Base-by-base conservation (phyloP, 1,139 yeast species). In the Debaryomyces subglobosus region DNA sequence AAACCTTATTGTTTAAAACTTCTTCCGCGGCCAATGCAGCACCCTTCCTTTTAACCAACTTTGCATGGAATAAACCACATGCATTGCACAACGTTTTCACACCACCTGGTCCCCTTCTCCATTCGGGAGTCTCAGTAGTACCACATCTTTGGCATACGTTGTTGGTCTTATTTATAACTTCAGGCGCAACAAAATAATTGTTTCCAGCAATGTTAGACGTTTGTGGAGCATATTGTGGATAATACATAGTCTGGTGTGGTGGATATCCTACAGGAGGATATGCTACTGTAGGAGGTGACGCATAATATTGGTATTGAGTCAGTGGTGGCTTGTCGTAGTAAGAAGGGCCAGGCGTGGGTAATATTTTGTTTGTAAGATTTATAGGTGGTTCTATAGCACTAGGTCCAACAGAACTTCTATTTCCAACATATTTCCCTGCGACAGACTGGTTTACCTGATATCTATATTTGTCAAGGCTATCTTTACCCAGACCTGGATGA, bases 31-130 rank as follows among this genome's bases (percentile, higher is more conserved):
- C 92, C 45, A 76, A 73, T 1, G 73, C 80, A 32, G 85, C 84
- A 2, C 94, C 94, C 56, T 81, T 83, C 52, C 81, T 73, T 63
- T 85, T 85, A 44, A 82, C 81, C 47, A 86, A 71, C 62, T 88
- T 88, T 24, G 94, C 90, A 65, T 86, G 90, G 64, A 81, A 88
- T 44, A 90, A 72, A 0, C 97, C 97, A 68, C 97, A 90, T 0
- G 96, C 96, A 65, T 90, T 90, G 67, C 96, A 90, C 50, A 90
- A 71, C 0, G 96, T 88, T 45, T 95, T 74, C 12, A 86, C 87
- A 0, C 96, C 97, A 52, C 83, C 81, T 2, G 96, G 96, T 0
- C 96, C 96, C 49, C 91, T 77, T 55, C 96, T 75, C 96, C 97
- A 90, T 68, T 90, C 96, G 0, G 96, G 96, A 1, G 97, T 89